Evolutionary conservation across 441 rosid genomes (phyloP), one percentile per base, ranked within the genome.

Genomic region (Syzygium malaccense): DNA sequence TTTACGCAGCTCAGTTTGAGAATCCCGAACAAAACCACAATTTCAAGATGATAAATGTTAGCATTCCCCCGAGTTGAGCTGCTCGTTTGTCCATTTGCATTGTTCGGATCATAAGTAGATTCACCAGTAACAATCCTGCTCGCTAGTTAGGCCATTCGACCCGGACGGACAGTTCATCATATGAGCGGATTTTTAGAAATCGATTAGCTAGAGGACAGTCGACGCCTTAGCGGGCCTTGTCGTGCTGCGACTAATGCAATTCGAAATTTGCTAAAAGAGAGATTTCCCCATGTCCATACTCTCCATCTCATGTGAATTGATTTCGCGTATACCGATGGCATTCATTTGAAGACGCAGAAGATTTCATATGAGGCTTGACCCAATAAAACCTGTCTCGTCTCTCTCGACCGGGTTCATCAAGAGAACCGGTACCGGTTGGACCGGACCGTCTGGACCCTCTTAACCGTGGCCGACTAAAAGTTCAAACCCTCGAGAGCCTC

Each of bases 221-320:
- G 26, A 33, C 8, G 15, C 80, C 80, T 19, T 19, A 68, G 80
- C 4, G 49, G 48, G 80, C 26, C 12, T 10, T 68, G 80, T 68
- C 26, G 8, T 10, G n/a, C 83, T 75, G 28, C 1, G 83, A 23
- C 6, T 41, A 41, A 23, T 23, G 5, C n/a, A 6, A 12, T 41
- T 75, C 10, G 0, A 4, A 41, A 19, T 23, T 11, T 3, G 80
- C 8, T 8, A 64, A 64, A 17, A 17, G 6, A 30, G 0, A 0
- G 17, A 5, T 64, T 64, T 64, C 2, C 23, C 75, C 14, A 71
- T 23, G 18, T 37, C 83, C 83, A 20, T 71, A 17, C 5, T 23
- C n/a, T 20, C 28, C 10, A 23, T 41, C 49, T 75, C 28, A 1
- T 25, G 49, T 0, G 83, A 75, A 75, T 23, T 75, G 68, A 60